A percentile compares a stretch with the other conserved stretches of the same genome.
These are phyloP conservation scores for Collybia mongolica DNA, from an alignment of 768 basidiomycete species.

Conservation along the genomic window DNA sequence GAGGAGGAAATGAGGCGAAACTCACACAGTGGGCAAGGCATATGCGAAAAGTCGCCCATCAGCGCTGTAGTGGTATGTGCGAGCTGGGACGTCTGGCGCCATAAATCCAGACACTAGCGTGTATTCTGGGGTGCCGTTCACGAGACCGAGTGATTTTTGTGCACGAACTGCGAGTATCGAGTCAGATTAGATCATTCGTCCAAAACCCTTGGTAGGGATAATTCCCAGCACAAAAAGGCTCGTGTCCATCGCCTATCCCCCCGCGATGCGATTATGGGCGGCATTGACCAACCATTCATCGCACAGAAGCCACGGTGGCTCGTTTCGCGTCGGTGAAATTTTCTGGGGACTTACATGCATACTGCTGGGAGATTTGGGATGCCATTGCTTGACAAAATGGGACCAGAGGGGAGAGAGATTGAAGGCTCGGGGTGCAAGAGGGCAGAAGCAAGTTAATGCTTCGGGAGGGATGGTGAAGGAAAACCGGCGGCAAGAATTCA, in stretches of 20 bases:
- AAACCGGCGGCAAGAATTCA: neutral
- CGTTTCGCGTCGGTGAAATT: constrained; percentile 14
- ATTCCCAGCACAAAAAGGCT: neutral
- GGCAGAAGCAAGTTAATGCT: constrained; percentile 90
- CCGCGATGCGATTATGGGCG: neutral
- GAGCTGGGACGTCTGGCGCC: constrained; percentile 68
- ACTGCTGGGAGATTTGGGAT: constrained; percentile 77
- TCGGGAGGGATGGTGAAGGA: constrained; percentile 34
- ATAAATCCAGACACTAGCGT: constrained; percentile 58
- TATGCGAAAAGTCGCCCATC: constrained; percentile 90
- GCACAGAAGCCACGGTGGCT: constrained; percentile 4
- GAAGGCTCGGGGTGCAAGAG: constrained; percentile 42
- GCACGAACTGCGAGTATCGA: constrained; percentile 67
- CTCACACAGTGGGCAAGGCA: constrained; percentile 72
- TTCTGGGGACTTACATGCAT: constrained; percentile 63
- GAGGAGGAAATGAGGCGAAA: constrained; percentile 21
- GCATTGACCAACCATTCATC: constrained; percentile 3
- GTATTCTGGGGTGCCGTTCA: constrained; percentile 81
- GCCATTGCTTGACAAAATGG: constrained; percentile 51
- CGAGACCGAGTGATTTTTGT: constrained; percentile 89
- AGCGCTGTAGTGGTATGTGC: constrained; percentile 78
- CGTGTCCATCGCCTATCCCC: no score
- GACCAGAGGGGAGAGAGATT: constrained; percentile 26
- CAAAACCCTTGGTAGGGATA: no score
- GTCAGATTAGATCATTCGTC: constrained; percentile 13